phyloP scores from a whole-genome alignment of 805 yeast genomes.

The Myxozyma udenii region DNA sequence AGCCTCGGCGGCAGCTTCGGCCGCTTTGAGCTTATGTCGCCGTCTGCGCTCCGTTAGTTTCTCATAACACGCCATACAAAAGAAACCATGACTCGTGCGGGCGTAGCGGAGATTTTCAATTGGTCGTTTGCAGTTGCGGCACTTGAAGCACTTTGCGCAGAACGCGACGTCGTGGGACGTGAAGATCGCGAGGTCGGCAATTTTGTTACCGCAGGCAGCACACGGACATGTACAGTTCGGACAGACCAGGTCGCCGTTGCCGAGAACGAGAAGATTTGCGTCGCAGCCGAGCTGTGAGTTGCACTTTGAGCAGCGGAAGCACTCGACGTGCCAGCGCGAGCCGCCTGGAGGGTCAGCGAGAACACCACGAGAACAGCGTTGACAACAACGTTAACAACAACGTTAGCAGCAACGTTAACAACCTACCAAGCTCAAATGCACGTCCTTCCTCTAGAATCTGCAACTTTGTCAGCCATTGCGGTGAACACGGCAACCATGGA shows the following conservation, averaged over 20 bases:
- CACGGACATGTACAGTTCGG: slow-evolving; percentile 90
- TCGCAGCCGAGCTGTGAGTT: slow-evolving; percentile 73
- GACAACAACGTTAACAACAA: no score
- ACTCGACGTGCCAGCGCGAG: slow-evolving; percentile 92
- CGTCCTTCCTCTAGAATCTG: slow-evolving; percentile 77
- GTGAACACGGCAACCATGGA: not conserved
- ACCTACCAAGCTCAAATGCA: slow-evolving; percentile 71
- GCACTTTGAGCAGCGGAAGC: slow-evolving; percentile 89
- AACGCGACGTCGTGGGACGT: slow-evolving; percentile 89
- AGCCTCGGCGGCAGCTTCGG: slow-evolving; percentile 1
- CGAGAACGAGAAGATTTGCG: slow-evolving; percentile 84
- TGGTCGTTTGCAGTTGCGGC: slow-evolving; percentile 79
- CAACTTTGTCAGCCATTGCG: slow-evolving; percentile 34
- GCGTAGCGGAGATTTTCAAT: slow-evolving; percentile 90
- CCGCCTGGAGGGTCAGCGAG: slow-evolving; percentile 50
- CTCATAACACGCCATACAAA: slow-evolving; percentile 91
- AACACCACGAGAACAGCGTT: no score
- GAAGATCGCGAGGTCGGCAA: slow-evolving; percentile 87
- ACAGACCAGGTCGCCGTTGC: slow-evolving; percentile 88
- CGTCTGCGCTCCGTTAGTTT: slow-evolving; percentile 71
- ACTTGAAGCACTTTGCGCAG: slow-evolving; percentile 84
- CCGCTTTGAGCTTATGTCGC: slow-evolving; percentile 40
- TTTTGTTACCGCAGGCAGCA: slow-evolving; percentile 76
- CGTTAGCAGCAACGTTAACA: no score
- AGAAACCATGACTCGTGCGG: slow-evolving; percentile 85